Conservation (phyloP, 805 yeast genomes). For the Komagataella kurtzmanii region DNA sequence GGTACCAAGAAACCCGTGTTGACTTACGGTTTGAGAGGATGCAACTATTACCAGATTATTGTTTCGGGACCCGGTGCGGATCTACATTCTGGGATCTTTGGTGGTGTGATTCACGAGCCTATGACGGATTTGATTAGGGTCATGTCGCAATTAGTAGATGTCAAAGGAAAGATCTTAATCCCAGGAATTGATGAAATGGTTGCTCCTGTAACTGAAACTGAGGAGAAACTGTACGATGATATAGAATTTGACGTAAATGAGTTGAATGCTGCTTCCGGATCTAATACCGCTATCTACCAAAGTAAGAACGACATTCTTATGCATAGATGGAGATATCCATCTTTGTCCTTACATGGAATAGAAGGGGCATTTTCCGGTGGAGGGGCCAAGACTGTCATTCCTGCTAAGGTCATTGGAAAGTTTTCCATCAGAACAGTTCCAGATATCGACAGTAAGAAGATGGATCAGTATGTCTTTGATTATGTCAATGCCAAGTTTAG, state of each 20-base stretch:
- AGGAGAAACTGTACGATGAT: conserved; percentile 63
- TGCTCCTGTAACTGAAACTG: conserved; percentile 80
- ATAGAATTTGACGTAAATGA: conserved; percentile 81
- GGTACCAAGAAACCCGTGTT: conserved; percentile 95
- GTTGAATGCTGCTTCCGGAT: conserved; percentile 79
- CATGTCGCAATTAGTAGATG: conserved; percentile 64
- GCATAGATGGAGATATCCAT: conserved; percentile 99
- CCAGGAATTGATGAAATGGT: conserved; percentile 92
- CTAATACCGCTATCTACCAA: conserved; percentile 67
- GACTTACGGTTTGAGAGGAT: conserved; percentile 96
- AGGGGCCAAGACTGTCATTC: conserved; percentile 98
- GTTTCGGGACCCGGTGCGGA: conserved; percentile 93
- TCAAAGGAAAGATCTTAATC: conserved; percentile 70
- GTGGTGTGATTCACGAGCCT: conserved; percentile 96
- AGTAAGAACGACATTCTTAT: conserved; percentile 77
- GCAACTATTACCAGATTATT: conserved; percentile 77
- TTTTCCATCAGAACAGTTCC: conserved; percentile 97
- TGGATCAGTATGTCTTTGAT: conserved; percentile 64
- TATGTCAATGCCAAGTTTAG: conserved; percentile 57
- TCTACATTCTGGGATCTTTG: conserved; percentile 93
- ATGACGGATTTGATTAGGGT: conserved; percentile 83
- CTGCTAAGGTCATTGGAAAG: conserved; percentile 87
- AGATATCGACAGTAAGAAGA: conserved; percentile 66
- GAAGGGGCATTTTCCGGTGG: conserved; percentile 94
- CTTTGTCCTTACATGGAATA: conserved; percentile 89